These are phyloP conservation scores for Rhizophora apiculata DNA, from an alignment of 345 rosid species.

Conservation along the genomic window DNA sequence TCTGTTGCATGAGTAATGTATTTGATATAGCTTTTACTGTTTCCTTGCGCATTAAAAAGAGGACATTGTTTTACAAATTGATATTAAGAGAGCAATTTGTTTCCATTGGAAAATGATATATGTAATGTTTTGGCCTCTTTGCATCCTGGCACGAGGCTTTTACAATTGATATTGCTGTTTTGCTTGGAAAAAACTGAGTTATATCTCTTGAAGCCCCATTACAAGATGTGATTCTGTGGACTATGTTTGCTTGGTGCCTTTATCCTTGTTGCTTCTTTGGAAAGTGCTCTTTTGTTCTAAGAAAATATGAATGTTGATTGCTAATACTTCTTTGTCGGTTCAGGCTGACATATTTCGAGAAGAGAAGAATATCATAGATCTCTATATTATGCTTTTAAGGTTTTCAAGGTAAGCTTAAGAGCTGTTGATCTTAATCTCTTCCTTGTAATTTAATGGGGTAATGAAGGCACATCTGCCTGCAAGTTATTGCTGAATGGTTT, in stretches of 20 bases:
- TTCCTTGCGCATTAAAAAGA: neutral
- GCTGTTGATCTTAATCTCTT: slow-evolving; percentile 1
- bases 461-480: neutral
- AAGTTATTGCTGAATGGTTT: too few relatives aligned
- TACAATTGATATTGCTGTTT: too few relatives aligned
- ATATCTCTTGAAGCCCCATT: too few relatives aligned
- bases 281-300: neutral
- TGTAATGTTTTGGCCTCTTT: neutral
- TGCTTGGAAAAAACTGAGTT: too few relatives aligned
- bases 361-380: slow-evolving; percentile 83
- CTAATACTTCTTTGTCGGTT: slow-evolving; percentile 18
- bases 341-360: slow-evolving; percentile 90
- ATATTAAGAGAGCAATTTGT: too few relatives aligned
- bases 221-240: too few relatives aligned
- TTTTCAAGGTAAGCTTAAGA: slow-evolving; percentile 69
- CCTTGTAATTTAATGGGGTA: neutral
- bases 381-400: slow-evolving; percentile 88
- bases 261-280: neutral
- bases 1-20: neutral
- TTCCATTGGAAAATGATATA: neutral
- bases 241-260: too few relatives aligned
- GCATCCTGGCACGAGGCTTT: too few relatives aligned
- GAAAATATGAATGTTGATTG: neutral
- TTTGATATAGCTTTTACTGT: neutral
- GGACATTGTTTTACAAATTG: neutral